These are phyloP conservation scores for Alternaria triticina DNA, from an alignment of 2,329 filamentous ascomycete genomes.

Conservation along the genomic window DNA sequence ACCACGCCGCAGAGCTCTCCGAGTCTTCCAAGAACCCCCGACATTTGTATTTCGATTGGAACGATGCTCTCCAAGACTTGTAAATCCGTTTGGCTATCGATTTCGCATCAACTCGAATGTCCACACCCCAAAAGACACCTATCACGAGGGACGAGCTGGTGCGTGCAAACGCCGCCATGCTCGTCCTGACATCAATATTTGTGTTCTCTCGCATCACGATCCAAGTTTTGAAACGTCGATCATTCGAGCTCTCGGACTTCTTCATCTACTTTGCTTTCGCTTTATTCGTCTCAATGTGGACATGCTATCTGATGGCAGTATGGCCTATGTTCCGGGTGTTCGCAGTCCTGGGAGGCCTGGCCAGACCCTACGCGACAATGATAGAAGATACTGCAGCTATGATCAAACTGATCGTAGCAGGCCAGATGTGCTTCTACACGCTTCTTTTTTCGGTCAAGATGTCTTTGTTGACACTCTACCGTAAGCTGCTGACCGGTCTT, in stretches of 20 bases:
- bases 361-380: constrained; percentile 35
- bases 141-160: constrained; percentile 12
- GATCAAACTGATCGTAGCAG: constrained; percentile 47
- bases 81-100: too few relatives aligned
- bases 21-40: too few relatives aligned
- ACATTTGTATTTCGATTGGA: not conserved
- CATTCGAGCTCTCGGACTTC: constrained; percentile 18
- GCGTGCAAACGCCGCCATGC: constrained; percentile 17
- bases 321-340: constrained; percentile 41
- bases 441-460: constrained; percentile 13
- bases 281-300: constrained; percentile 33
- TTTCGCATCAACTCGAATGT: not conserved
- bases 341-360: constrained; percentile 29
- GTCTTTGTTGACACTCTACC: constrained; percentile 44
- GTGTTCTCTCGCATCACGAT: constrained; percentile 11
- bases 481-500: constrained; percentile 35
- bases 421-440: constrained; percentile 38
- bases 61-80: not conserved
- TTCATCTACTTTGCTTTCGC: constrained; percentile 35
- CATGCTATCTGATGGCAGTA: constrained; percentile 43
- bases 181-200: constrained; percentile 20
- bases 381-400: constrained; percentile 36
- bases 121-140: constrained; percentile 2
- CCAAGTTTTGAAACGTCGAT: constrained; percentile 13
- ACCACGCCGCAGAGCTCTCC: too few relatives aligned